These are phyloP conservation scores for Pulicaria dysenterica DNA, from an alignment of 129 eudicot species.

Conservation along the genomic window DNA sequence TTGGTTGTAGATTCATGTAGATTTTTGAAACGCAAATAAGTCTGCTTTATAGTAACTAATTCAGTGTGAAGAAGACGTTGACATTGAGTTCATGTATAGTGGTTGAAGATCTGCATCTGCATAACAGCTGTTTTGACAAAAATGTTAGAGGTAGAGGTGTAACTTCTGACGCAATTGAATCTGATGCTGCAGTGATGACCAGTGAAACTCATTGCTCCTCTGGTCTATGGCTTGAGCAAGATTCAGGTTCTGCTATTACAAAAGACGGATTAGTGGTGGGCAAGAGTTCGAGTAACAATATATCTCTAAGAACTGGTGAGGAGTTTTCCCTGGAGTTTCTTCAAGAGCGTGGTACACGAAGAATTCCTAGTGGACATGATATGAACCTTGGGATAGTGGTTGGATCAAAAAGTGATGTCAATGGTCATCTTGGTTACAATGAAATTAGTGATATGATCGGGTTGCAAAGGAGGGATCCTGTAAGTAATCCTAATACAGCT, in stretches of 20 bases:
- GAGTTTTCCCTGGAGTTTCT: conserved; percentile 65
- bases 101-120: conserved; percentile 10
- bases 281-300: conserved; percentile 42
- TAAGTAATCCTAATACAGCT: conserved; percentile 45
- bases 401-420: conserved; percentile 46
- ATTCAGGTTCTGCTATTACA: conserved; percentile 20
- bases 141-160: conserved; percentile 18
- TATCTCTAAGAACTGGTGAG: conserved; percentile 72
- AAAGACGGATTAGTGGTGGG: conserved; percentile 26
- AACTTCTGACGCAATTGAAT: conserved; percentile 38
- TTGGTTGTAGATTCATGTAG: conserved; percentile 21
- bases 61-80: background rate
- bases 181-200: conserved; percentile 43
- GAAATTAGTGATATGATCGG: conserved; percentile 62
- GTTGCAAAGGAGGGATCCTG: conserved; percentile 56
- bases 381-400: conserved; percentile 34
- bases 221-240: conserved; percentile 45
- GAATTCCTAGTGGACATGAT: conserved; percentile 38
- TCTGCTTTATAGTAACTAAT: background rate
- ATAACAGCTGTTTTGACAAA: background rate
- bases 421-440: conserved; percentile 46
- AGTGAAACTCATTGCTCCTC: conserved; percentile 37
- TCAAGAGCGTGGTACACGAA: conserved; percentile 54
- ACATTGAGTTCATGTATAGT: conserved; percentile 6
- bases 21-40: background rate